phyloP scores from a whole-genome alignment of 371 early-diverging fungal species.

The Mucor mucedo region DNA sequence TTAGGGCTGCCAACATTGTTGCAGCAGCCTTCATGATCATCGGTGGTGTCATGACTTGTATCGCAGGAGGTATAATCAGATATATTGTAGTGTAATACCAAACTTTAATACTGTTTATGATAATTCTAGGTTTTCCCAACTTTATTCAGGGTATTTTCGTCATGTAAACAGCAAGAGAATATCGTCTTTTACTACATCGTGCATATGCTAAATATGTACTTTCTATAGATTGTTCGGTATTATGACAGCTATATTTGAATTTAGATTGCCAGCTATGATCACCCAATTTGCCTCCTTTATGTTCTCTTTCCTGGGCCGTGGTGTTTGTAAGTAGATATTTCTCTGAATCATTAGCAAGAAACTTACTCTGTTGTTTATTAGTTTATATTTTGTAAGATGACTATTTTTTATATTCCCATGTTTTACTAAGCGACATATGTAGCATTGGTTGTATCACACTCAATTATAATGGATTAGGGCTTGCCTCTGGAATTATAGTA shows the following conservation, averaged over 20 bases:
- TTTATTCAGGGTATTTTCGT: slow-evolving; percentile 53
- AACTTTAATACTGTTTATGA: too few species aligned
- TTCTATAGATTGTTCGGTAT: slow-evolving; percentile 39
- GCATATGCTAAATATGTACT: not conserved
- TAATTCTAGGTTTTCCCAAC: slow-evolving; percentile 40
- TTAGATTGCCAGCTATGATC: slow-evolving; percentile 37
- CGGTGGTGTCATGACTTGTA: slow-evolving; percentile 44
- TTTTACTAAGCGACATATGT: slow-evolving; percentile 3
- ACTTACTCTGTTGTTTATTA: not conserved
- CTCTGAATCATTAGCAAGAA: not conserved
- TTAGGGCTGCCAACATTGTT: slow-evolving; percentile 40
- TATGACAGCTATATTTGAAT: slow-evolving; percentile 45
- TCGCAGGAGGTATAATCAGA: slow-evolving; percentile 37
- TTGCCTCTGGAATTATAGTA: slow-evolving; percentile 37
- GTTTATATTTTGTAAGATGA: slow-evolving; percentile 15
- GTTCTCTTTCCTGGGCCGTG: slow-evolving; percentile 39
- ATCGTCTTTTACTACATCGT: not conserved
- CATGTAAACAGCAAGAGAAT: slow-evolving; percentile 22
- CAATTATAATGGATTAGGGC: slow-evolving; percentile 23
- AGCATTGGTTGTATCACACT: slow-evolving; percentile 31
- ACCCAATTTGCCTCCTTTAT: slow-evolving; percentile 39
- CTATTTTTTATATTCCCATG: not conserved
- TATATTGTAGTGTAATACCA: not conserved
- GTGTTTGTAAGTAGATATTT: slow-evolving; percentile 27
- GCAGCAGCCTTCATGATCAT: slow-evolving; percentile 46